Conservation (phyloP, 73 alveolate genomes). For the Diophrys appendiculata region DNA sequence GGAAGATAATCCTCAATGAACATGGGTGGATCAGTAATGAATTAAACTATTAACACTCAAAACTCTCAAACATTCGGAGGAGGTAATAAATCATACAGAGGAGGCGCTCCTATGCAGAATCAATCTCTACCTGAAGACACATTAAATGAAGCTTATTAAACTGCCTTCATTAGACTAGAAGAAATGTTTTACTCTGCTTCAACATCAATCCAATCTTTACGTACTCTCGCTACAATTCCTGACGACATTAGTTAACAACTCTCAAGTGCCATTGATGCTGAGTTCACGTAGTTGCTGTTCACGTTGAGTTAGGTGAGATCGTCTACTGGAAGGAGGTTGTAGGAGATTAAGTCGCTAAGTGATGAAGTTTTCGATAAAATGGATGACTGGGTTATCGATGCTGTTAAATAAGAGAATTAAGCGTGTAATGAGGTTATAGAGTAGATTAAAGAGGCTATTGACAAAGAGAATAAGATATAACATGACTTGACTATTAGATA, state of each 20-base stretch:
- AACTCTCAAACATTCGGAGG: neutral
- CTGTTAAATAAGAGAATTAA: conserved; percentile 88
- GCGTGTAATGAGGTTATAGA: conserved; percentile 65
- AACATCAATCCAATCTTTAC: neutral
- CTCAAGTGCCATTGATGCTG: neutral
- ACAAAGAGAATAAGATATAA: neutral
- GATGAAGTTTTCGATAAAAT: conserved; percentile 78
- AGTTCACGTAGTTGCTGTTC: neutral
- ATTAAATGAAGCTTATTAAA: neutral
- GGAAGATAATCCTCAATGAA: no score
- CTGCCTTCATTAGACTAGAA: neutral
- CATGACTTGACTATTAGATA: conserved; percentile 1
- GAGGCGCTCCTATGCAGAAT: neutral
- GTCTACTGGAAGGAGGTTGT: conserved; percentile 9
- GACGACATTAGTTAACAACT: neutral
- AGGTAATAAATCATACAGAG: no score
- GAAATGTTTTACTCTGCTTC: neutral
- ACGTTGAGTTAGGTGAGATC: neutral
- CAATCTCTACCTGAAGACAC: neutral
- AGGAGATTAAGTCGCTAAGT: conserved; percentile 71
- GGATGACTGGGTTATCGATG: conserved; percentile 94
- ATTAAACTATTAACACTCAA: no score
- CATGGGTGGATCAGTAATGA: no score
- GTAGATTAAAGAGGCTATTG: conserved; percentile 1
- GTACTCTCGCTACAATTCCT: neutral